A percentile compares a stretch with the other conserved stretches of the same genome.
These are phyloP conservation scores for Alloascoidea africana DNA, from an alignment of 805 yeast genomes.

Conservation along the genomic window DNA sequence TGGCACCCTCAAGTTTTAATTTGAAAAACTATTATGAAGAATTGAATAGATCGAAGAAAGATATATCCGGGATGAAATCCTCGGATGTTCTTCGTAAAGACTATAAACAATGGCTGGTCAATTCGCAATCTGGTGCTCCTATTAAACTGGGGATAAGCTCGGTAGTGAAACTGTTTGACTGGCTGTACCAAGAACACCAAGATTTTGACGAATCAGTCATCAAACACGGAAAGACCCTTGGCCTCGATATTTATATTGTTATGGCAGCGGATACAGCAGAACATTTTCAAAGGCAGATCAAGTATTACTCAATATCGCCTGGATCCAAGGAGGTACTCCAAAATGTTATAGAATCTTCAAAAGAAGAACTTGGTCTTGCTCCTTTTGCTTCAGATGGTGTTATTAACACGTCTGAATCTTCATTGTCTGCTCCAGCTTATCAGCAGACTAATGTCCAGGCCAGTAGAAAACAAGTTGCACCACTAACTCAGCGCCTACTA, in stretches of 20 bases:
- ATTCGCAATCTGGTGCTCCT: slow-evolving; percentile 12
- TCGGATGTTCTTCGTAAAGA: slow-evolving; percentile 65
- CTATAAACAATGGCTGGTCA: slow-evolving; percentile 53
- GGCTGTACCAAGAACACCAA: slow-evolving; percentile 24
- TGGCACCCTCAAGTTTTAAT: slow-evolving; percentile 10
- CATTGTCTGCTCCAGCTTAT: slow-evolving; percentile 14
- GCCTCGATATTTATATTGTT: slow-evolving; percentile 25
- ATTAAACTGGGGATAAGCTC: slow-evolving; percentile 62
- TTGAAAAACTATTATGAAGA: slow-evolving; percentile 15
- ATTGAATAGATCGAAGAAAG: slow-evolving; percentile 37
- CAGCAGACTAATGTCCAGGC: slow-evolving; percentile 43
- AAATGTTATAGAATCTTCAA: slow-evolving; percentile 8
- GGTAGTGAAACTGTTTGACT: slow-evolving; percentile 43
- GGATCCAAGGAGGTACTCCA: slow-evolving; percentile 10
- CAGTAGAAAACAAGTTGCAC: slow-evolving; percentile 81
- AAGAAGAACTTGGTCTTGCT: slow-evolving; percentile 14
- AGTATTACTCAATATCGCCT: slow-evolving; percentile 4
- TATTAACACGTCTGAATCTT: too few species aligned
- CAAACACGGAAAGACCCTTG: slow-evolving; percentile 16
- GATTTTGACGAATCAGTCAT: slow-evolving; percentile 15
- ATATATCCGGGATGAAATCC: slow-evolving; percentile 43
- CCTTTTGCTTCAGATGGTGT: slow-evolving; percentile 4
- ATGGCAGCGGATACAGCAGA: slow-evolving; percentile 25
- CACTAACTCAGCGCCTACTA: slow-evolving; percentile 21
- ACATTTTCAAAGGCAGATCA: not conserved